These are phyloP conservation scores for Linnemannia exigua DNA, from an alignment of 192 early-diverging fungal genomes.

Conservation along the genomic window DNA sequence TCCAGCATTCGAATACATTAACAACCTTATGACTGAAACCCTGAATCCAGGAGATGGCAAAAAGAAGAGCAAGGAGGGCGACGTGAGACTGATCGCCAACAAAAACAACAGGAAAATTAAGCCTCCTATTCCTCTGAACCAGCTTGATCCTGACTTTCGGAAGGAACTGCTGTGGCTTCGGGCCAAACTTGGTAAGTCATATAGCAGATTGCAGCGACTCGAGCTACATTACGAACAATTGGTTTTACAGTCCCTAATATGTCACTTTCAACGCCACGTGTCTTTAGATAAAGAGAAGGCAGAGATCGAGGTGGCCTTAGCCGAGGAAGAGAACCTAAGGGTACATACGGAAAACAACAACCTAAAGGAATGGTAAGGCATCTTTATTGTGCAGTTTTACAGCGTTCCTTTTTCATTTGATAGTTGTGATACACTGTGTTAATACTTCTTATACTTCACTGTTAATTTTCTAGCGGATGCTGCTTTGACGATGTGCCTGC, in stretches of 20 bases:
- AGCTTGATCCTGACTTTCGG: constrained; percentile 27
- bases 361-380: constrained; percentile 41
- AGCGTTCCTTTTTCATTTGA: background rate
- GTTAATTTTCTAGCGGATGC: constrained; percentile 53
- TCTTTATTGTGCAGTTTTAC: background rate
- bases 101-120: background rate
- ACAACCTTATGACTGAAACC: background rate
- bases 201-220: background rate
- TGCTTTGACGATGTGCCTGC: constrained; percentile 61
- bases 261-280: background rate
- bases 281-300: constrained; percentile 22
- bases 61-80: background rate
- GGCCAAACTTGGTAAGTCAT: constrained; percentile 25
- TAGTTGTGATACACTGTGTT: background rate
- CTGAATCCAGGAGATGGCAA: background rate
- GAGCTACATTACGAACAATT: background rate
- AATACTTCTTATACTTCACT: background rate
- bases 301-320: constrained; percentile 19
- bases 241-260: background rate
- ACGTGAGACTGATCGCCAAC: background rate
- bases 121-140: background rate
- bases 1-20: constrained; percentile 36
- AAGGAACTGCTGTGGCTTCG: constrained; percentile 22
- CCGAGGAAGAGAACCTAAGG: constrained; percentile 30
- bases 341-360: constrained; percentile 25